Evolutionary conservation across 805 yeast genomes (phyloP), one percentile per base, ranked within the genome.

Genomic region (Yarrowia deformans): DNA sequence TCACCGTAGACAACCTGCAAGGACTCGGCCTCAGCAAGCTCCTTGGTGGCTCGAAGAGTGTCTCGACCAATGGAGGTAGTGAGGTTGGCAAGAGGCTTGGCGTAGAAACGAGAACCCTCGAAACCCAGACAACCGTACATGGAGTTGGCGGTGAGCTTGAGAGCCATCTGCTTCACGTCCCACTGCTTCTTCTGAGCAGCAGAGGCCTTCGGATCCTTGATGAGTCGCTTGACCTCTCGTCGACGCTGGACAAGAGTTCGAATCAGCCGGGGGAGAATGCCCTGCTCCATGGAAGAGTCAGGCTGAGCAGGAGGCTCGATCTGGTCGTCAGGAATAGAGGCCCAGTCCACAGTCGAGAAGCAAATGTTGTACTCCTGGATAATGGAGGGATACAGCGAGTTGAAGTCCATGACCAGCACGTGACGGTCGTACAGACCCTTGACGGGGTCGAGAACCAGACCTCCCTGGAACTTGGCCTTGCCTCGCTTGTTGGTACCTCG

Each of bases 91-190:
- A 95, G 82, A 0, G 98, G 97, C 75, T 91, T 90, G 13, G 99
- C 99, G 76, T 93, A 94, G 78, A 95, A 95, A 75, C 99, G 85
- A 29, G 98, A 92, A 74, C 90, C 85, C 8, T 90, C 90, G 78
- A 88, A 93, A 73, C 99, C 99, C 74, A 95, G 84, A 85, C 98
- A 95, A 76, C 99, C 99, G 80, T 95, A 95, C 98, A 95, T 94
- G n/a, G 99, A 95, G 79, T 95, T 95, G 37, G 99, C 99, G 1
- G 99, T 96, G 77, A 95, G 83, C 78, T 95, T 95, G 77, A 95
- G 85, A 0, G 99, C 98, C 77, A 90, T 96, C 79, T 95, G 99
- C 76, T 93, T 91, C 76, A 93, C 93, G 78, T 95, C 98, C 82
- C 90, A 92, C 76, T 94, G 97, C 0, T 91, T 89, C 76, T 91